Conservation (phyloP, 1,284 basidiomycete species). For the Testicularia cyperi region DNA sequence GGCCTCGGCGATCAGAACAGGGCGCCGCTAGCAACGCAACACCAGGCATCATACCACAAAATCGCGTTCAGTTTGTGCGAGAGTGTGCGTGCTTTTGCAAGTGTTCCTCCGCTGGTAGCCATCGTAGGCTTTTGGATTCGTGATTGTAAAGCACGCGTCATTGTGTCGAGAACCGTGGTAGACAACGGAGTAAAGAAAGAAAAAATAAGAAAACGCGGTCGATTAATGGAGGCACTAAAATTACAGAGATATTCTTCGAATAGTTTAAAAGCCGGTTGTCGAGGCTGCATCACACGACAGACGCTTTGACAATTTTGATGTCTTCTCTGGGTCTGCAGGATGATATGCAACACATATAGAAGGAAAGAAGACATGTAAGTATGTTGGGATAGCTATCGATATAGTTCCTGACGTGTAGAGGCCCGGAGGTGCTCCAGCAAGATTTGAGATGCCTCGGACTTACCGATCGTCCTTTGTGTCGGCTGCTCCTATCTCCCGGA, state of each 20-base stretch:
- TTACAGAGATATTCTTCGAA: too few relatives aligned
- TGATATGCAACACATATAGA: not conserved
- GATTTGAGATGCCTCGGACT: not conserved
- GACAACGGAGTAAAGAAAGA: too few relatives aligned
- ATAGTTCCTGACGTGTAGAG: too few relatives aligned
- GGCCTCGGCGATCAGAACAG: conserved; percentile 46
- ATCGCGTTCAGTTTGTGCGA: conserved; percentile 7
- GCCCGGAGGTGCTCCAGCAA: too few relatives aligned
- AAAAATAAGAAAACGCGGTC: too few relatives aligned
- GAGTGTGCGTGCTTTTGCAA: not conserved
- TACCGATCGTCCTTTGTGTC: conserved; percentile 38
- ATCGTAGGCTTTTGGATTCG: too few relatives aligned
- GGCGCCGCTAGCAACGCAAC: conserved; percentile 42
- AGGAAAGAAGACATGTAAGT: not conserved
- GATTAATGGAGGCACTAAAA: too few relatives aligned
- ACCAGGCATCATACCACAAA: conserved; percentile 45
- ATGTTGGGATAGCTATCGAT: conserved; percentile 1
- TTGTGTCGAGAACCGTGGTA: too few relatives aligned
- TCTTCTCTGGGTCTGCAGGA: conserved; percentile 20
- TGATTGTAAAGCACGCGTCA: too few relatives aligned
- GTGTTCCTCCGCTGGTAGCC: not conserved
- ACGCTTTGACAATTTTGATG: conserved; percentile 29
- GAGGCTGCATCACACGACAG: conserved; percentile 3
- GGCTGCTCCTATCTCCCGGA: conserved; percentile 56
- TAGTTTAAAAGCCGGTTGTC: too few relatives aligned